Evolutionary conservation across 192 early-diverging fungal genomes (phyloP).

Genomic region (Gamsiella multidivaricata): DNA sequence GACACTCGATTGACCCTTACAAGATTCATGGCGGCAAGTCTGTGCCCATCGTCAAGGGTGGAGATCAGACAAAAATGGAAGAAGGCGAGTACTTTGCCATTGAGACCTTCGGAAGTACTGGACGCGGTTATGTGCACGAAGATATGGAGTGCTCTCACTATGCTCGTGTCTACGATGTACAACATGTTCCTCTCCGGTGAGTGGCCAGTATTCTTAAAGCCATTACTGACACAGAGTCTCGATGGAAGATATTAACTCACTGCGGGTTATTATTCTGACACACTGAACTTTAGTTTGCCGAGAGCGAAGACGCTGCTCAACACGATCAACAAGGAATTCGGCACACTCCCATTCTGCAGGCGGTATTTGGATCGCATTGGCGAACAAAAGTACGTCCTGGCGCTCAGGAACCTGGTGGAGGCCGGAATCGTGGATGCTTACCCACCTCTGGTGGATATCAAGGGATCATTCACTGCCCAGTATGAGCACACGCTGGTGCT

Average conservation of each 20-base stretch:
- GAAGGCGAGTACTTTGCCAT: constrained; percentile 96
- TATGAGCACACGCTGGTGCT: constrained; percentile 96
- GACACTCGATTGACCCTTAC: constrained; percentile 94
- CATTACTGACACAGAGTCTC: neutral
- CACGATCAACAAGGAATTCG: constrained; percentile 91
- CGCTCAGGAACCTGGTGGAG: constrained; percentile 87
- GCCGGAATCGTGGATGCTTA: constrained; percentile 84
- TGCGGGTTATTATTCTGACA: neutral
- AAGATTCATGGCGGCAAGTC: constrained; percentile 94
- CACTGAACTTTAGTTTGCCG: constrained; percentile 62
- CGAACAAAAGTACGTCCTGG: constrained; percentile 89
- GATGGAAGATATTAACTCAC: neutral
- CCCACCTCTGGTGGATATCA: constrained; percentile 88
- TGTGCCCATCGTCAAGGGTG: constrained; percentile 92
- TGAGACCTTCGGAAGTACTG: constrained; percentile 98
- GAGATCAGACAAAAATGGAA: constrained; percentile 95
- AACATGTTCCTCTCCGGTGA: constrained; percentile 75
- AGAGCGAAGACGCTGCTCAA: constrained; percentile 80
- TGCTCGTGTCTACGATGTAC: constrained; percentile 68
- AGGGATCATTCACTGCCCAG: constrained; percentile 94
- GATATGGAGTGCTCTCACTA: constrained; percentile 96
- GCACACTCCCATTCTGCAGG: constrained; percentile 94
- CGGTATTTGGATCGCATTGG: constrained; percentile 95
- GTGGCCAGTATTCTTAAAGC: neutral
- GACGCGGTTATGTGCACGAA: constrained; percentile 88